Evolutionary conservation across 2,329 filamentous ascomycete genomes (phyloP).

Genomic region (Aspergillus puulaauensis): DNA sequence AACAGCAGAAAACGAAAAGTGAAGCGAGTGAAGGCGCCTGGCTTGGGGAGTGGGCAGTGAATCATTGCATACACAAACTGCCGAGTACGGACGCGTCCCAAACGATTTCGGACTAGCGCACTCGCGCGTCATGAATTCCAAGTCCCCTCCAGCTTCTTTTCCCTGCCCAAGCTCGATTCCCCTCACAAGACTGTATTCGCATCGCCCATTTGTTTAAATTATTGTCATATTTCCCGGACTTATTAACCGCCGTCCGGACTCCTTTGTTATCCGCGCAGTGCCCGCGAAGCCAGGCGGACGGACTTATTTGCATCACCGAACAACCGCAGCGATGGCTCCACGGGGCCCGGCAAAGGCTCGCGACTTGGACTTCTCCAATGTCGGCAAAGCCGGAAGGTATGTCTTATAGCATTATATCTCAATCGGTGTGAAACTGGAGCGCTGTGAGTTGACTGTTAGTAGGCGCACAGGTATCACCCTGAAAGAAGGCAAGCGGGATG

Average conservation of each 20-base stretch:
- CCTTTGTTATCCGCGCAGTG: background rate
- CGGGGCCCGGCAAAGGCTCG: constrained; percentile 42
- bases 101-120: constrained; percentile 35
- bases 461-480: constrained; percentile 90
- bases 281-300: background rate
- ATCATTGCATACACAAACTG: background rate
- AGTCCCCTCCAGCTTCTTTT: constrained; percentile 17
- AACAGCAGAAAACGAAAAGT: background rate
- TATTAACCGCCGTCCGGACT: background rate
- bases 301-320: constrained; percentile 5
- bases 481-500: constrained; percentile 79
- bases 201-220: background rate
- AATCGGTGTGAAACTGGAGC: background rate
- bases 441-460: constrained; percentile 11
- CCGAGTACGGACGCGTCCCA: constrained; percentile 30
- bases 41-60: no score
- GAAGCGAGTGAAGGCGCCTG: no score
- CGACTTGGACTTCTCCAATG: constrained; percentile 49
- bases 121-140: constrained; percentile 21
- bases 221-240: background rate
- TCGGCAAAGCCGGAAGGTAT: constrained; percentile 49
- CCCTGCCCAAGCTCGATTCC: constrained; percentile 3
- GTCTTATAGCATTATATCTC: background rate
- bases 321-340: constrained; percentile 34
- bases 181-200: background rate